Conservation (phyloP, 2,329 filamentous ascomycete genomes). For the Orbilia ellipsospora region DNA sequence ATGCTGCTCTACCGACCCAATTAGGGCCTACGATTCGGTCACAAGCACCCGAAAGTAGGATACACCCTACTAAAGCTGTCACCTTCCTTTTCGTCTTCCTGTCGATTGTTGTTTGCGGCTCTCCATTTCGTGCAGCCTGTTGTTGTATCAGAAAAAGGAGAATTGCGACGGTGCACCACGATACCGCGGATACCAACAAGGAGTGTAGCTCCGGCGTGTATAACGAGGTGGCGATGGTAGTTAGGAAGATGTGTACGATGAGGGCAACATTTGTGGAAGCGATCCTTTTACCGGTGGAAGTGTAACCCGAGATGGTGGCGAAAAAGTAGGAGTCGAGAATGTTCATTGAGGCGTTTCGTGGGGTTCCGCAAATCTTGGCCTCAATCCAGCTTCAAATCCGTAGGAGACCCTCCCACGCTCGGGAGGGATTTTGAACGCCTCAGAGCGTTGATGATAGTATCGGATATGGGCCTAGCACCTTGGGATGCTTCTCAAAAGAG, state of each 20-base stretch:
- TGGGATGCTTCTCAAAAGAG: too few relatives aligned
- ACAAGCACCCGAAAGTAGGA: conserved; percentile 43
- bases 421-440: not conserved
- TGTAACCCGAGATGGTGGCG: conserved; percentile 43
- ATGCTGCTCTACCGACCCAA: conserved; percentile 43
- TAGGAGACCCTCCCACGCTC: conserved; percentile 2
- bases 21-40: conserved; percentile 47
- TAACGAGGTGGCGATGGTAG: conserved; percentile 34
- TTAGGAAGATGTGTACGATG: conserved; percentile 41
- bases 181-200: conserved; percentile 42
- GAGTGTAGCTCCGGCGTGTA: conserved; percentile 45
- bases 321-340: conserved; percentile 50
- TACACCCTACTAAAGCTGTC: conserved; percentile 43
- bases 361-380: not conserved
- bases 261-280: conserved; percentile 28
- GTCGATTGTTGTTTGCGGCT: conserved; percentile 31
- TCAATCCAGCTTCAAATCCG: not conserved
- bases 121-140: conserved; percentile 32
- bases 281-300: conserved; percentile 18
- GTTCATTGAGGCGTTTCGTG: conserved; percentile 26
- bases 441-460: too few relatives aligned
- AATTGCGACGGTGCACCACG: conserved; percentile 51
- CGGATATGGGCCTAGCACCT: too few relatives aligned
- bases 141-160: conserved; percentile 40
- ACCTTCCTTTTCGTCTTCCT: conserved; percentile 50